A percentile compares a stretch with the other conserved stretches of the same genome.
Evolutionary conservation across 2,329 filamentous ascomycete genomes (phyloP).

Genomic region (Aspergillus japonicus): DNA sequence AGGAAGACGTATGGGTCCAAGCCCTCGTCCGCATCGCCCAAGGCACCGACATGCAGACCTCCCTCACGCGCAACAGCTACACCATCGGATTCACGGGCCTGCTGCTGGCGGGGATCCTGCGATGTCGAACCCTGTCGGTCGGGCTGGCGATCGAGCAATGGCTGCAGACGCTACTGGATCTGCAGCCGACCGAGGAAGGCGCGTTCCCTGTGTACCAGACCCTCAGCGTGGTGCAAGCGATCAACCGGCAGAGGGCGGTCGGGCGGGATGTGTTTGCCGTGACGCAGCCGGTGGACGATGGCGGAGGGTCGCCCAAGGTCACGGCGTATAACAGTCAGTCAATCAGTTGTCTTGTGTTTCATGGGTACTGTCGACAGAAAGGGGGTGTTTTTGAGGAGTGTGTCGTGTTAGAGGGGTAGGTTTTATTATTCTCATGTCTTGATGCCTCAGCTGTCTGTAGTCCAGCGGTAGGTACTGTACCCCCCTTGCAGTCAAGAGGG

Average conservation of each 20-base stretch:
- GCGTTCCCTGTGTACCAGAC: constrained; percentile 26
- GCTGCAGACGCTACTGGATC: constrained; percentile 14
- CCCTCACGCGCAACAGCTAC: constrained; percentile 20
- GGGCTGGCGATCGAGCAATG: constrained; percentile 20
- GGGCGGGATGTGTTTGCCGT: constrained; percentile 20
- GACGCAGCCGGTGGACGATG: constrained; percentile 22
- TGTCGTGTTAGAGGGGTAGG: too few species aligned
- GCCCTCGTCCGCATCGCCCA: constrained; percentile 17
- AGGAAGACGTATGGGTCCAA: constrained; percentile 15
- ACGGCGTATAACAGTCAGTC: constrained; percentile 26
- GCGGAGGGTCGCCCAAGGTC: constrained; percentile 22
- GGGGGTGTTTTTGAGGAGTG: too few species aligned
- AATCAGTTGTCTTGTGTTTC: constrained; percentile 19
- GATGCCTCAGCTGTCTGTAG: too few species aligned
- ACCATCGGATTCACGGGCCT: constrained; percentile 28
- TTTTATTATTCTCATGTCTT: too few species aligned
- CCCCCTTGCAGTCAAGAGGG: too few species aligned
- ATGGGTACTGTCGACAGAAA: constrained; percentile 14
- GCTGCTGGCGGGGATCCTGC: constrained; percentile 21
- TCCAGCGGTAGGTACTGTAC: too few species aligned
- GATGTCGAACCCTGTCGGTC: constrained; percentile 18
- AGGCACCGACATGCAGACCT: constrained; percentile 16
- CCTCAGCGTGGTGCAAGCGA: constrained; percentile 15
- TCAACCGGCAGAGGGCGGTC: constrained; percentile 20
- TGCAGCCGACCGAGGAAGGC: constrained; percentile 27